Evolutionary conservation across 768 basidiomycete genomes (phyloP).

Genomic region (Solioccasus polychromus): DNA sequence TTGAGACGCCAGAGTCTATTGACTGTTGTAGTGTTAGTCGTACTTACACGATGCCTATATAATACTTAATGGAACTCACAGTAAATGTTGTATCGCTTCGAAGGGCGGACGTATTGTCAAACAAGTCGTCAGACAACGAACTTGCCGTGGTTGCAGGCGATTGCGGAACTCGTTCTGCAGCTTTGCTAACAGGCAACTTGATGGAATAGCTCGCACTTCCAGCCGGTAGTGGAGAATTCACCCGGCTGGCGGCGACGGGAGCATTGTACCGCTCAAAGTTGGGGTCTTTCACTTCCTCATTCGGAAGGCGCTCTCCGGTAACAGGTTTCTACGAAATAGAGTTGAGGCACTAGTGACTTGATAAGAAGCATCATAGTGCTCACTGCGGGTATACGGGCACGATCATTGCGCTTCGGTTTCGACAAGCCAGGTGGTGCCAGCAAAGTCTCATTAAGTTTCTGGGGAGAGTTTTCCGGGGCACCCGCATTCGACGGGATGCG

Average conservation of each 20-base stretch:
- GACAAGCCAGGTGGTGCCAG: conserved; percentile 12
- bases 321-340: conserved; percentile 4
- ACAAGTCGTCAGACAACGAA: conserved; percentile 20
- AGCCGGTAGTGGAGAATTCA: conserved; percentile 7
- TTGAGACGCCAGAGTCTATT: conserved; percentile 13
- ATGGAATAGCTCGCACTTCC: conserved; percentile 1
- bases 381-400: background rate
- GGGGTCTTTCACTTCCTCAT: background rate
- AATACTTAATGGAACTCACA: conserved; percentile 14
- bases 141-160: conserved; percentile 12
- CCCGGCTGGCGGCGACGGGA: background rate
- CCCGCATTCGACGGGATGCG: background rate
- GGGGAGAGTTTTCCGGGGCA: background rate
- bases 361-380: background rate
- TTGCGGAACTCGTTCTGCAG: background rate
- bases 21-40: conserved; percentile 14
- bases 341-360: background rate
- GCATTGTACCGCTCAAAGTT: conserved; percentile 8
- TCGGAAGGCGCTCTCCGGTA: background rate
- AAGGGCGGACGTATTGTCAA: conserved; percentile 6
- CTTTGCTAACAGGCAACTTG: conserved; percentile 4
- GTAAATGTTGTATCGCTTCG: conserved; percentile 21
- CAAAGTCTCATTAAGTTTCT: background rate
- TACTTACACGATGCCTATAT: no score
- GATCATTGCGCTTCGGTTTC: background rate